Conservation (phyloP, 139 green algal species). For the Tetradesmus lagerheimii region DNA sequence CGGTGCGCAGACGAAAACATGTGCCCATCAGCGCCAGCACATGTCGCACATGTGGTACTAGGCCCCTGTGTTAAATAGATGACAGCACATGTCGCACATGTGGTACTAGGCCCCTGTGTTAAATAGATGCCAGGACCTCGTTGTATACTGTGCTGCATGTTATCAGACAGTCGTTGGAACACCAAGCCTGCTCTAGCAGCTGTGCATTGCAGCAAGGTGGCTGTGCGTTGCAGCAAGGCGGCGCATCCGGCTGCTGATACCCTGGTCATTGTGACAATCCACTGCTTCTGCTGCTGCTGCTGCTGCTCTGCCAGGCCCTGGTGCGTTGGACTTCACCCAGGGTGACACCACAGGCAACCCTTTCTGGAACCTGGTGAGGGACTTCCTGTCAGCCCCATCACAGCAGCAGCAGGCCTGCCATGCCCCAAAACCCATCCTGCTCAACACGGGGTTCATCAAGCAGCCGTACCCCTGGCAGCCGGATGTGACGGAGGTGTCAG, state of each 20-base stretch:
- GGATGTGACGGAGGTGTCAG: conserved; percentile 42
- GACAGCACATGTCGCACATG: no score
- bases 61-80: no score
- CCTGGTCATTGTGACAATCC: no score
- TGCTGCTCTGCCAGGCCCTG: background rate
- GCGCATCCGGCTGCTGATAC: no score
- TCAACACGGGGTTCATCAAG: conserved; percentile 84
- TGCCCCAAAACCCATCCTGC: conserved; percentile 87
- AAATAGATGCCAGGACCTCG: no score
- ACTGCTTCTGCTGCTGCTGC: background rate
- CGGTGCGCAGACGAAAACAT: background rate
- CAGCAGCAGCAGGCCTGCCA: conserved; percentile 79
- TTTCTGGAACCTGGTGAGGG: background rate
- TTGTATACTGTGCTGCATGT: no score
- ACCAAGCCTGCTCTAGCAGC: no score
- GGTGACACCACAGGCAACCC: conserved; percentile 1
- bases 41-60: no score
- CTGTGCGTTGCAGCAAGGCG: no score
- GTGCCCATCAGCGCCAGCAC: background rate
- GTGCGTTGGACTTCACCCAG: conserved; percentile 17
- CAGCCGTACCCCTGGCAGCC: conserved; percentile 84
- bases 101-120: no score
- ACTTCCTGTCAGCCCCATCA: conserved; percentile 39
- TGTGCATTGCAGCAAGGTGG: no score
- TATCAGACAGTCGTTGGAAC: no score